A percentile compares a stretch with the other conserved stretches of the same genome.
Conservation (phyloP, 140 eudicot genomes). For the Cichorium intybus region DNA sequence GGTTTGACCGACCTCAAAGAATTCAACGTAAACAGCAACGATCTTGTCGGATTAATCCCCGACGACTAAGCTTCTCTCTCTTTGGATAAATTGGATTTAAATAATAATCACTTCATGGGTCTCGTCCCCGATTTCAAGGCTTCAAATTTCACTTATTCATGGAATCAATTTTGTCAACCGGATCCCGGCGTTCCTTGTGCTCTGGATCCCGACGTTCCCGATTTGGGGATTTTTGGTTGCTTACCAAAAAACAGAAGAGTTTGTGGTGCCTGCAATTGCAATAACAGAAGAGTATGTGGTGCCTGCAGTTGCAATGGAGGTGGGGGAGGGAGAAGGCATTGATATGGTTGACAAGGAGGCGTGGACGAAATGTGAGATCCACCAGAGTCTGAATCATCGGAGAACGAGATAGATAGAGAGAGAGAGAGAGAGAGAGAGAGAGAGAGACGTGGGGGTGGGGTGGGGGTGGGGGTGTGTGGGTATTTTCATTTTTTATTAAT, state of each 20-base stretch:
- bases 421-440: too few species aligned
- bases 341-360: constrained; percentile 53
- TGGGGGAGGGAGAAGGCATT: constrained; percentile 27
- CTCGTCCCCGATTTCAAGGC: constrained; percentile 69
- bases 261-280: too few species aligned
- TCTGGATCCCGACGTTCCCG: too few species aligned
- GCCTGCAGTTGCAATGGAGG: constrained; percentile 7
- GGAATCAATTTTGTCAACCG: constrained; percentile 66
- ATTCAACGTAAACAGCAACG: constrained; percentile 65
- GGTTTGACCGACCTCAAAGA: constrained; percentile 50
- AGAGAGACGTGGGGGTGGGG: too few species aligned
- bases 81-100: constrained; percentile 60
- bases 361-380: constrained; percentile 87
- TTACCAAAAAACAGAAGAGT: constrained; percentile 27
- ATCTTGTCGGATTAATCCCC: constrained; percentile 82
- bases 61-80: constrained; percentile 55
- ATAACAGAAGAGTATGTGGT: constrained; percentile 28
- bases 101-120: constrained; percentile 90
- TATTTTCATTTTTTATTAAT: too few species aligned
- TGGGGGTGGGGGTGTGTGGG: too few species aligned
- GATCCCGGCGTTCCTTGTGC: constrained; percentile 69
- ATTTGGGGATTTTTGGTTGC: constrained; percentile 24
- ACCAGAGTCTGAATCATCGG: constrained; percentile 77
- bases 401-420: too few species aligned
- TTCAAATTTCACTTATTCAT: constrained; percentile 42